phyloP scores from a whole-genome alignment of 2,329 filamentous ascomycete species.

The Fusarium sp. region DNA sequence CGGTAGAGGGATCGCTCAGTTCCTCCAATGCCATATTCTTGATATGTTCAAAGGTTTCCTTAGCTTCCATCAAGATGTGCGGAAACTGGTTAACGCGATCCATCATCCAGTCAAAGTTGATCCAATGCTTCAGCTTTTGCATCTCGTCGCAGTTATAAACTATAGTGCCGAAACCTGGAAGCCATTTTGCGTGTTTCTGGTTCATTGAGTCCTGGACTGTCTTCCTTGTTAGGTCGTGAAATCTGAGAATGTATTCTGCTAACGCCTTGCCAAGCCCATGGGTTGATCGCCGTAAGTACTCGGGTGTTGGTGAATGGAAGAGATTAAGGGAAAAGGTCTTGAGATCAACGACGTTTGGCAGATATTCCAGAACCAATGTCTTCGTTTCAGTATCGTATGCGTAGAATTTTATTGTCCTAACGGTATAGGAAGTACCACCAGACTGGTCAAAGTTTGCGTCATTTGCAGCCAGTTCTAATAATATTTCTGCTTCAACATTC shows the following conservation, averaged over 20 bases:
- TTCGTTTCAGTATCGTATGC: not conserved
- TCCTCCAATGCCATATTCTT: not conserved
- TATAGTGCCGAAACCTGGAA: not conserved
- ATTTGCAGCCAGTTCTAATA: not conserved
- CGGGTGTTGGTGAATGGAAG: not conserved
- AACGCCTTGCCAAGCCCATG: not conserved
- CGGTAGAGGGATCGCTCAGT: not conserved
- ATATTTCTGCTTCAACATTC: not conserved
- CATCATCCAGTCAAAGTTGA: conserved; percentile 12
- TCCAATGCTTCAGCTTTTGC: not conserved
- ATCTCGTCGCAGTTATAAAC: not conserved
- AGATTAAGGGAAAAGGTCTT: not conserved
- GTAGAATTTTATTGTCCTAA: not conserved
- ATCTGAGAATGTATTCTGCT: not conserved
- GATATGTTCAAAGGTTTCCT: not conserved
- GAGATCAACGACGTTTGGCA: not conserved
- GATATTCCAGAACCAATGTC: not conserved
- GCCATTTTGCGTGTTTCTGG: too few species aligned
- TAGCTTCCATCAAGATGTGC: not conserved
- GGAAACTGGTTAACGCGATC: not conserved
- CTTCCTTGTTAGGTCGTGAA: not conserved
- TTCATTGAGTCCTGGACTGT: not conserved
- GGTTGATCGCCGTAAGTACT: not conserved
- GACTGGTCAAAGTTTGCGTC: fast-evolving
- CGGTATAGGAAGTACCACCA: not conserved